A percentile compares a stretch with the other conserved stretches of the same genome.
Evolutionary conservation across 169 alveolate genomes (phyloP).

Genomic region (Amoebophrya sp.): DNA sequence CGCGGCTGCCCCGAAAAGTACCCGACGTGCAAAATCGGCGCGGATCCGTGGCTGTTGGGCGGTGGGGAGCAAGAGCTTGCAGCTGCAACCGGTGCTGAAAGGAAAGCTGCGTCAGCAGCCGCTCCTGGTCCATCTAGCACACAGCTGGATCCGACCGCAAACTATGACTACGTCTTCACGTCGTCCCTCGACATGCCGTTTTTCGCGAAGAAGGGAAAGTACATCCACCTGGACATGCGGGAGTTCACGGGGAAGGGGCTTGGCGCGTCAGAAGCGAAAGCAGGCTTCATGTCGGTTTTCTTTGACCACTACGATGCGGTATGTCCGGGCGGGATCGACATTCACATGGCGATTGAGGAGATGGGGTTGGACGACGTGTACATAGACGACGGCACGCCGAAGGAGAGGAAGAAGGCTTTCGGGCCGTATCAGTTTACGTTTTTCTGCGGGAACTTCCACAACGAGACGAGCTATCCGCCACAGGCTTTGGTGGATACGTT

Average conservation of each 20-base stretch:
- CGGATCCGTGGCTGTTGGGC: background rate
- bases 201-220: background rate
- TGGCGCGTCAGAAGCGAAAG: background rate
- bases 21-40: background rate
- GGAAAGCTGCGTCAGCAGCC: too few species aligned
- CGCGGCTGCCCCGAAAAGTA: background rate
- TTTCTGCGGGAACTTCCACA: background rate
- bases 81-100: too few species aligned
- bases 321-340: conserved; percentile 14
- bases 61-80: too few species aligned
- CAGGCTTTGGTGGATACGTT: background rate
- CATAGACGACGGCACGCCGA: background rate
- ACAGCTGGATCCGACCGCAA: too few species aligned
- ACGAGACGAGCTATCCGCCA: background rate
- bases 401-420: background rate
- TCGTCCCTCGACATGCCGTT: background rate
- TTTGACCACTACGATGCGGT: conserved; percentile 7
- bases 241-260: background rate
- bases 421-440: conserved; percentile 1
- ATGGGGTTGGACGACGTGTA: background rate
- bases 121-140: too few species aligned
- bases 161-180: background rate
- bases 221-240: background rate
- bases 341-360: conserved; percentile 2
- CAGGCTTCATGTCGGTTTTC: background rate